Evolutionary conservation across 2,329 filamentous ascomycete genomes (phyloP).

Genomic region (Chaetomium sp.): DNA sequence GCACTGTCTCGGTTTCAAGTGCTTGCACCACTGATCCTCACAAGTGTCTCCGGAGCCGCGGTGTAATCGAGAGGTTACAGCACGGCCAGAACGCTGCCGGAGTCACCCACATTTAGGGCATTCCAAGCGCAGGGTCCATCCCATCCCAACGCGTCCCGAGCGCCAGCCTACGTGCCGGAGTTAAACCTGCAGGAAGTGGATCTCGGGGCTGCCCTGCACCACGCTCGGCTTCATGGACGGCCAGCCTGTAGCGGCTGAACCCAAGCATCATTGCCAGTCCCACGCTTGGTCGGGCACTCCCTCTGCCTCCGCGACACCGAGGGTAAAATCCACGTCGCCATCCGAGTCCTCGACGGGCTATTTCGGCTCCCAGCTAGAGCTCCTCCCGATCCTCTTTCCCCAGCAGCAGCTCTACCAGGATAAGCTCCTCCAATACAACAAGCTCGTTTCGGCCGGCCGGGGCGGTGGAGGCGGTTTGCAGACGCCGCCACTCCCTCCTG

Average conservation of each 20-base stretch:
- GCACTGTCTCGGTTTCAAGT: background rate
- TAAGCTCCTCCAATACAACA: constrained; percentile 66
- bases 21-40: background rate
- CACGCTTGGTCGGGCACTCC: constrained; percentile 45
- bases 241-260: constrained; percentile 52
- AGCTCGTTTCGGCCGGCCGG: constrained; percentile 61
- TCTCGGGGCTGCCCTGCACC: constrained; percentile 13
- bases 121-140: constrained; percentile 9
- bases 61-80: background rate
- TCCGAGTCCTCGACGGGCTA: constrained; percentile 38
- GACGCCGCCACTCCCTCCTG: constrained; percentile 56
- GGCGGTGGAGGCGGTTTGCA: constrained; percentile 57
- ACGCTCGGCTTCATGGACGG: constrained; percentile 51
- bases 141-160: constrained; percentile 2
- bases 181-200: constrained; percentile 19
- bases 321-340: constrained; percentile 40
- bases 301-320: constrained; percentile 34
- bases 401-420: constrained; percentile 64
- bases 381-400: constrained; percentile 60
- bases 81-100: background rate
- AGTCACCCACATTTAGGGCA: background rate
- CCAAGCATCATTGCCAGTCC: constrained; percentile 51
- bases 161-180: constrained; percentile 17
- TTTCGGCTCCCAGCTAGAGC: constrained; percentile 47
- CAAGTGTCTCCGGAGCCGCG: background rate